These are phyloP conservation scores for Cladosporium sp. DNA, from an alignment of 2,329 filamentous ascomycete species.

Conservation along the genomic window DNA sequence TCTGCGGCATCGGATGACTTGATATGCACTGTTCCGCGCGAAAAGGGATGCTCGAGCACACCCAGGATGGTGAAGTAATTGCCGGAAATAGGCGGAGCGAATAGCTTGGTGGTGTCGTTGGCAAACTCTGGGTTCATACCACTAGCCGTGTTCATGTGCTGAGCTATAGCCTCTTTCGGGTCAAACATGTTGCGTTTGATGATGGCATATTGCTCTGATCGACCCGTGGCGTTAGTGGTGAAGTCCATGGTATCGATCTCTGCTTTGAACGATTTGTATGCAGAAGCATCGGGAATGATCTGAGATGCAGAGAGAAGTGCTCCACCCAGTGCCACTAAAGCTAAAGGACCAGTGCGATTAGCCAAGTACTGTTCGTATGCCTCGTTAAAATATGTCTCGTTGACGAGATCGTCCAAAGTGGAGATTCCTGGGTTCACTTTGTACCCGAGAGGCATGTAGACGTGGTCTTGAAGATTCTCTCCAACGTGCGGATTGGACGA, in stretches of 20 bases:
- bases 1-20: constrained; percentile 16
- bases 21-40: constrained; percentile 26
- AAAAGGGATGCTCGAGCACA: constrained; percentile 32
- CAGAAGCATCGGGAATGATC: neutral
- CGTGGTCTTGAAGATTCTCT: constrained; percentile 58
- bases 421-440: neutral
- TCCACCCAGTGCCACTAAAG: constrained; percentile 9
- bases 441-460: constrained; percentile 4
- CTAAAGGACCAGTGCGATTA: constrained; percentile 17
- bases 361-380: constrained; percentile 14
- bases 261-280: constrained; percentile 6
- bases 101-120: constrained; percentile 24
- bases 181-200: constrained; percentile 15
- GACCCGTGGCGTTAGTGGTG: neutral
- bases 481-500: constrained; percentile 57
- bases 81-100: constrained; percentile 29
- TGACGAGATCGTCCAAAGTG: constrained; percentile 11
- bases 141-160: constrained; percentile 22
- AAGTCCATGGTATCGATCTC: constrained; percentile 1
- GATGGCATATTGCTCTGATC: neutral
- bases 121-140: constrained; percentile 22
- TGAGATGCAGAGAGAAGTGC: constrained; percentile 6
- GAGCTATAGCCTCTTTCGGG: constrained; percentile 17
- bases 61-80: constrained; percentile 32
- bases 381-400: constrained; percentile 9